These are phyloP conservation scores for Pseudocercospora macadamiae DNA, from an alignment of 2,329 filamentous ascomycete genomes.

Conservation along the genomic window DNA sequence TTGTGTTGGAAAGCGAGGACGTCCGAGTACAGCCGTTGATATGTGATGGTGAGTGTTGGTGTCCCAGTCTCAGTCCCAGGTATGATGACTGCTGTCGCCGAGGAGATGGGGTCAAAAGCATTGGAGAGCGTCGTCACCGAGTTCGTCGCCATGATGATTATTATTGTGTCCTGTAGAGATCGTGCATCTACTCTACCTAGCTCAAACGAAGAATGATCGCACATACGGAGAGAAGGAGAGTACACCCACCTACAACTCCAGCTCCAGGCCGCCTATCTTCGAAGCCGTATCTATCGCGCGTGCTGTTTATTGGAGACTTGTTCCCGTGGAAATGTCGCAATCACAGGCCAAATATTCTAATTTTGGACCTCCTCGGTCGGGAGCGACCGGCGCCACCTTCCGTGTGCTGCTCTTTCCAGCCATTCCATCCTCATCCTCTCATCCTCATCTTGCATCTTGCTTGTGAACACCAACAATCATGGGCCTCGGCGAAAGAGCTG, in stretches of 20 bases:
- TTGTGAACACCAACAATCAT: neutral
- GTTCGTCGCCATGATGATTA: too few species aligned
- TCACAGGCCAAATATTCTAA: neutral
- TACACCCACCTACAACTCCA: neutral
- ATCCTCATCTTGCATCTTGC: too few species aligned
- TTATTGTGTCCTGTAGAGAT: neutral
- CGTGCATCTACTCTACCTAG: too few species aligned
- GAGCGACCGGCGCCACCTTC: neutral
- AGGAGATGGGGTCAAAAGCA: conserved; percentile 57
- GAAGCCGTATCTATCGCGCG: neutral
- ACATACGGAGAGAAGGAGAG: neutral
- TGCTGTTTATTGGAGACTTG: neutral
- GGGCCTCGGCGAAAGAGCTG: neutral
- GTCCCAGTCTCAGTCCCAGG: conserved; percentile 61
- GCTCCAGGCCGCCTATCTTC: too few species aligned
- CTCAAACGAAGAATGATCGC: neutral
- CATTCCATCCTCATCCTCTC: too few species aligned
- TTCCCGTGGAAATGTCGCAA: neutral
- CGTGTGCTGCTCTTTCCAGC: too few species aligned
- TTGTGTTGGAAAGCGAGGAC: conserved; percentile 74
- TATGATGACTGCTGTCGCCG: conserved; percentile 70
- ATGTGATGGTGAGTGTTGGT: conserved; percentile 68
- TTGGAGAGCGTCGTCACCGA: conserved; percentile 57
- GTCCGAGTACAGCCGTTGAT: conserved; percentile 67
- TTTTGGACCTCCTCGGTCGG: neutral